Evolutionary conservation across 106 monocot genomes (phyloP), one percentile per base, ranked within the genome.

Genomic region (Allium fistulosum): DNA sequence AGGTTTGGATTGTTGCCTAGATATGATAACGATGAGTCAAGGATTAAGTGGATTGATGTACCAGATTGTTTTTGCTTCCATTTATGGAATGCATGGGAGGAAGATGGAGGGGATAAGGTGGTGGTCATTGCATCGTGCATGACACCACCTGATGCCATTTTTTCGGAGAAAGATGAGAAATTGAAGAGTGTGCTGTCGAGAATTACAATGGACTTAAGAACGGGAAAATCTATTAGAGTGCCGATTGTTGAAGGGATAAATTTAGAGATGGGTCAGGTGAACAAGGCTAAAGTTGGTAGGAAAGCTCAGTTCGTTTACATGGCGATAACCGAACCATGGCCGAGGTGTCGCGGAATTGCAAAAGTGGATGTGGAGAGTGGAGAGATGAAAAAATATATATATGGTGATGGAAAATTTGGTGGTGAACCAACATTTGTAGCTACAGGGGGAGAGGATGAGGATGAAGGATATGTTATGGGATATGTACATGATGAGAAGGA

Each of bases 301-400:
- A 78, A 60, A 59, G 83, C 90, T 22, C 68, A 73, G 65, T 90
- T 71, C 73, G 87, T 73, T 0, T 90, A 80, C 78, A 64, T 90
- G 8, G 85, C 90, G 3, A 75, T 90, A 13, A 83, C 90, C 8
- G 90, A 90, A 69, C 90, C 90, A 7, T 90, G 90, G 90, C 90
- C 90, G 1, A 80, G 72, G 74, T 83, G 81, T 10, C 77, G 79
- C 0, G 90, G 90, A 10, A 81, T 90, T 50, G 78, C 83, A 4
- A 90, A 90, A 69, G 81, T 87, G 8, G 90, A 90, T 53, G 61
- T 87, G 15, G 57, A 50, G 49, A 66, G 74, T 15, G 90, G 90
- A 0, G 79, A 87, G 51, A 46, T 79, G 11, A 49, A 12, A 1
- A 74, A 63, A 69, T 77, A 81, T 49, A 46, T 53, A 17, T 87